Evolutionary conservation across 352 stramenopile species (phyloP).

Genomic region (Blastocystis sp.): DNA sequence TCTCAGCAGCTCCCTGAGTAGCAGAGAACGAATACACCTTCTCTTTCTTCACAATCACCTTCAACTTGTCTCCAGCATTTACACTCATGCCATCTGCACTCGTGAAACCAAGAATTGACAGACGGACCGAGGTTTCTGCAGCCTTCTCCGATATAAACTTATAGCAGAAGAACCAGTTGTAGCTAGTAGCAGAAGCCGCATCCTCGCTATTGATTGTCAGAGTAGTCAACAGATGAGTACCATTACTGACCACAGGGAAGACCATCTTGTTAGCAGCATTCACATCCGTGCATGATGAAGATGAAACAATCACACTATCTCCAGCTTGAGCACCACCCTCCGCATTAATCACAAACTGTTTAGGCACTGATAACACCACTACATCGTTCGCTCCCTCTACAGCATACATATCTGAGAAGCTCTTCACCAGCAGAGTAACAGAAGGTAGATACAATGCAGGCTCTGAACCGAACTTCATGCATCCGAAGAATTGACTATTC

Average conservation of each 20-base stretch:
- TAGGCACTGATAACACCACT: slow-evolving; percentile 34
- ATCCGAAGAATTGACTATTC: slow-evolving; percentile 11
- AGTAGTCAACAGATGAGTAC: not conserved
- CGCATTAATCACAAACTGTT: slow-evolving; percentile 19
- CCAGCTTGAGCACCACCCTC: slow-evolving; percentile 6
- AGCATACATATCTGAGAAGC: slow-evolving; percentile 19
- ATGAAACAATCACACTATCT: slow-evolving; percentile 22
- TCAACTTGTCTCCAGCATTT: slow-evolving; percentile 13
- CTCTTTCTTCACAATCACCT: slow-evolving; percentile 34
- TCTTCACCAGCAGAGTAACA: slow-evolving; percentile 15
- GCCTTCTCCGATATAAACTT: slow-evolving; percentile 28
- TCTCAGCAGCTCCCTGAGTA: not conserved
- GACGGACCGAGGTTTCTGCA: not conserved
- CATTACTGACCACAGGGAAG: slow-evolving; percentile 46
- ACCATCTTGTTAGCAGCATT: slow-evolving; percentile 32
- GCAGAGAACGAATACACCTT: slow-evolving; percentile 40
- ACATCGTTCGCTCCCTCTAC: not conserved
- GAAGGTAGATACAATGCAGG: slow-evolving; percentile 15
- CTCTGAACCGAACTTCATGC: slow-evolving; percentile 46
- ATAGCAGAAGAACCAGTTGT: slow-evolving; percentile 43
- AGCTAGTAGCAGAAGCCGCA: not conserved
- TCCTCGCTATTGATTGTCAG: not conserved
- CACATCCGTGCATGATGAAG: slow-evolving; percentile 17
- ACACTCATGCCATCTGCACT: not conserved
- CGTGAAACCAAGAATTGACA: slow-evolving; percentile 32